Percentiles rank a stretch among this genome's conserved stretches.
Conservation (phyloP, 768 basidiomycete genomes). For the Boletellus emodensis region DNA sequence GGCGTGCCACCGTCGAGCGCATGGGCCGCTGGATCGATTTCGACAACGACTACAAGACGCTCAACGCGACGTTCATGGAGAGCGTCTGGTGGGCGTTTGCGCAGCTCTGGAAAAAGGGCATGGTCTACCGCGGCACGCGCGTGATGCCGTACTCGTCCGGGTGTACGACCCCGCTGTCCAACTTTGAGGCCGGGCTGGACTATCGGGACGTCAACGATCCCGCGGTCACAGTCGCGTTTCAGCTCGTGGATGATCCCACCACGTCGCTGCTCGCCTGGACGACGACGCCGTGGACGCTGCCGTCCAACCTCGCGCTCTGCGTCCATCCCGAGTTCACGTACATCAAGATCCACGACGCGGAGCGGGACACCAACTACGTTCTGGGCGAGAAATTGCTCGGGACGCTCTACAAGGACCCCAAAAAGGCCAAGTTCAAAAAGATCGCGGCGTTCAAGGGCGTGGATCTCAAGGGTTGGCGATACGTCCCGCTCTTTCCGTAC, state of each 20-base stretch:
- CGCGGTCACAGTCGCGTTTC: slow-evolving; percentile 90
- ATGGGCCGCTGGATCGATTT: slow-evolving; percentile 99
- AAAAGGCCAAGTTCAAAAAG: slow-evolving; percentile 95
- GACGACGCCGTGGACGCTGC: slow-evolving; percentile 97
- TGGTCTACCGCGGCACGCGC: slow-evolving; percentile 89
- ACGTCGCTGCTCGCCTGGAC: slow-evolving; percentile 97
- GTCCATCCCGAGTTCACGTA: slow-evolving; percentile 96
- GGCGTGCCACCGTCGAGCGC: slow-evolving; percentile 92
- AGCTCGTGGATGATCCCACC: slow-evolving; percentile 85
- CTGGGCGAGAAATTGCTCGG: slow-evolving; percentile 82
- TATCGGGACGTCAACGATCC: slow-evolving; percentile 95
- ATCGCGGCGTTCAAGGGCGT: slow-evolving; percentile 80
- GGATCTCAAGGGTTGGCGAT: slow-evolving; percentile 96
- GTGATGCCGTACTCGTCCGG: slow-evolving; percentile 99
- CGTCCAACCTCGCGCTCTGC: slow-evolving; percentile 91
- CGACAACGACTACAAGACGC: slow-evolving; percentile 98
- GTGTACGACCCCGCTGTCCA: slow-evolving; percentile 92
- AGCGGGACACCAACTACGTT: slow-evolving; percentile 84
- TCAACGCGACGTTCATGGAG: slow-evolving; percentile 94
- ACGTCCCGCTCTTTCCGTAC: slow-evolving; percentile 92
- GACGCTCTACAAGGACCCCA: slow-evolving; percentile 93
- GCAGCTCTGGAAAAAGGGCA: slow-evolving; percentile 84
- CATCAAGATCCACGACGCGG: slow-evolving; percentile 92
- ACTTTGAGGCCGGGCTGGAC: slow-evolving; percentile 92
- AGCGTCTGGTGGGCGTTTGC: slow-evolving; percentile 99